Conservation (phyloP, 148 eudicot genomes). For the Gaultheria prostrata region DNA sequence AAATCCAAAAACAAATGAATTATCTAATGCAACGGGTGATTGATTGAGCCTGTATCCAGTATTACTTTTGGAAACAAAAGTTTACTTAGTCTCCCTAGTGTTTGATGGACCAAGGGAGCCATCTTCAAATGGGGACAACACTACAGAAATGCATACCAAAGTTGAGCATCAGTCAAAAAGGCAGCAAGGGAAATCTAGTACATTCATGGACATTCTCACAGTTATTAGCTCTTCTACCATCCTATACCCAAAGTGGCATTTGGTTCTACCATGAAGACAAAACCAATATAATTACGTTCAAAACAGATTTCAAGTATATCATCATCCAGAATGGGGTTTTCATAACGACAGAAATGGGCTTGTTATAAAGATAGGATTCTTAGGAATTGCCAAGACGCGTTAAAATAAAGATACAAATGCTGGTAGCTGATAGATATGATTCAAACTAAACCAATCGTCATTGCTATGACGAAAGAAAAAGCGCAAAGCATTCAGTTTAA, state of each 20-base stretch:
- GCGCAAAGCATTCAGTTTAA: neutral
- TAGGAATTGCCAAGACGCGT: neutral
- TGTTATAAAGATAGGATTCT: neutral
- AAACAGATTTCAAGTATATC: neutral
- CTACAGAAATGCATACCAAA: neutral
- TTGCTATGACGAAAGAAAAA: neutral
- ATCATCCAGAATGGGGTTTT: neutral
- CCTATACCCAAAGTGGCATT: neutral
- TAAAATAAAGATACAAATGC: neutral
- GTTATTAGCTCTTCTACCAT: neutral
- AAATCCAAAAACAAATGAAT: neutral
- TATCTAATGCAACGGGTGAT: neutral
- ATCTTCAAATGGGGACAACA: neutral
- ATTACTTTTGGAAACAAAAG: neutral
- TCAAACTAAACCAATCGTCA: neutral
- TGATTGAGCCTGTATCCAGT: neutral
- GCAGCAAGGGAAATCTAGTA: neutral
- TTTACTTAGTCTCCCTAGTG: neutral
- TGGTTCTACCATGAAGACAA: neutral
- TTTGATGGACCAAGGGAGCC: constrained; percentile 1
- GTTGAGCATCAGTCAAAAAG: neutral
- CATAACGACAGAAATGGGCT: neutral
- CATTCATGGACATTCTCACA: neutral
- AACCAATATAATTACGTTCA: neutral
- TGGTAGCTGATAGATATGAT: neutral